Base-by-base conservation (phyloP, 352 stramenopile genomes). In the Phytophthora sansomeana region DNA sequence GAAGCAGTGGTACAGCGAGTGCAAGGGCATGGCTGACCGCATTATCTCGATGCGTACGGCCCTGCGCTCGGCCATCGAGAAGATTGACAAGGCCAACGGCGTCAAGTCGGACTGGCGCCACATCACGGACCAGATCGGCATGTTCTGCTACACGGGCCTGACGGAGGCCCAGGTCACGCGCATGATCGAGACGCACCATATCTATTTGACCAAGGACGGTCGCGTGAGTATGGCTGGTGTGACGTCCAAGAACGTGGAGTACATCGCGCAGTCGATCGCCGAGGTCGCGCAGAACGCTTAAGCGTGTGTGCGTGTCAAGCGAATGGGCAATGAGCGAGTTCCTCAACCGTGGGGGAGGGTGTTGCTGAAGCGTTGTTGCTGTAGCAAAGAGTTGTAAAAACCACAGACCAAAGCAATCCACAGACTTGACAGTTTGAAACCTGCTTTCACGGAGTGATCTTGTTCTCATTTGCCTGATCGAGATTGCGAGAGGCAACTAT, bases 111-210 rank as follows among this genome's bases (percentile, higher is more conserved):
- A 98, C 75, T 99, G 98, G 98, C 77, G 94, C 67, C 97, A 99
- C 81, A 98, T 99, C 74, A 99, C 94, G 19, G 96, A 98, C 58
- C 98, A 99, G 81, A 99, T 99, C 70, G 97, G 98, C 63, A 99
- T 99, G 98, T 99, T 99, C 87, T 99, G 96, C 74, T 99, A 96
- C 85, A 99, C 96, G 39, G 97, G 98, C 17, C 82, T 99, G 47
- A 96, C 83, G 39, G 91, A 98, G 67, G 93, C 98, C 19, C 94
- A 99, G 75, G 95, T 99, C 38, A 79, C 91, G 50, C 85, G 84
- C 71, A 92, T 99, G 78, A 98, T 97, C 39, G 85, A 93, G 56
- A 88, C 97, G 72, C 97, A 99, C 77, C 96, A 98, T 77, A 98
- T 99, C 74, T 99, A 99, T 83, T 88, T 99, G 69, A 99, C 97